These are phyloP conservation scores for Boletus rubroflammeus DNA, from an alignment of 768 basidiomycete species.

Conservation along the genomic window DNA sequence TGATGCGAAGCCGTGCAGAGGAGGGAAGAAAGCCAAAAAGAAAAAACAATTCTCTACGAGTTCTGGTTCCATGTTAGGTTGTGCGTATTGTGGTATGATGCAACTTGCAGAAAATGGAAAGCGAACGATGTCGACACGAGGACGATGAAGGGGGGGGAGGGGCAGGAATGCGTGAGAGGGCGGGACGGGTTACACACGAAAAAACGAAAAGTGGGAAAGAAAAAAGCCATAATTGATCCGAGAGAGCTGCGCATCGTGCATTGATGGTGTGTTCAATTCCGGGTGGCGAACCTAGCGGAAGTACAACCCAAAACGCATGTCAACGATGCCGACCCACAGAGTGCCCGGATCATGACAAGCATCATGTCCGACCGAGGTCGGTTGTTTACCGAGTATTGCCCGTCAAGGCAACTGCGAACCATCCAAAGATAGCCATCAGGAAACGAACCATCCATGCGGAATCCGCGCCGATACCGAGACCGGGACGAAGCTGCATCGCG, in stretches of 20 bases:
- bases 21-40: neutral
- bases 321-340: slow-evolving; percentile 1
- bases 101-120: neutral
- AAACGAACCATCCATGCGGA: slow-evolving; percentile 78
- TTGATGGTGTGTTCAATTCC: slow-evolving; percentile 3
- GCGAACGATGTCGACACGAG: neutral
- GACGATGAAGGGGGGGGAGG: neutral
- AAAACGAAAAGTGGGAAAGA: neutral
- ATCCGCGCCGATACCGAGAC: slow-evolving; percentile 66
- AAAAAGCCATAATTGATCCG: neutral
- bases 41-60: neutral
- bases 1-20: neutral
- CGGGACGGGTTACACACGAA: neutral
- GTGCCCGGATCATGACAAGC: neutral
- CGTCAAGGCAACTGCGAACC: slow-evolving; percentile 61
- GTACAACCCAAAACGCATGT: neutral
- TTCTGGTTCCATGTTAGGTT: neutral
- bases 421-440: slow-evolving; percentile 76
- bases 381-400: slow-evolving; percentile 28
- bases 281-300: neutral
- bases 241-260: slow-evolving; percentile 4
- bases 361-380: neutral
- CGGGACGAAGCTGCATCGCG: slow-evolving; percentile 74
- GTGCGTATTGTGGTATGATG: neutral
- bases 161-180: neutral